Evolutionary conservation across 805 yeast species (phyloP).

Genomic region (Danielia reshetovae): DNA sequence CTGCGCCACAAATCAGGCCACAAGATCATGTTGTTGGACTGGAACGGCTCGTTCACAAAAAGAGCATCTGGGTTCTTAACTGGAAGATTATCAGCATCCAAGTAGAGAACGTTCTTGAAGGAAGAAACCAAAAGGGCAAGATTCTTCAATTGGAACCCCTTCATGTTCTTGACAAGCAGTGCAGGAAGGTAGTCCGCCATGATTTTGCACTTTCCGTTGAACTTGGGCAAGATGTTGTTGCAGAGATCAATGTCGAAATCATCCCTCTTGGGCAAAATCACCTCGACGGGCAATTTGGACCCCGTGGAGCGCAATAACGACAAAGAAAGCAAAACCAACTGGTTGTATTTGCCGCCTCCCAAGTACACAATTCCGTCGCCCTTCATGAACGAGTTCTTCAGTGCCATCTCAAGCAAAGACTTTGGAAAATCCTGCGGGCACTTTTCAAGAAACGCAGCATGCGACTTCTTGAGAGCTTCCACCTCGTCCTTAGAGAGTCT

Average conservation of each 20-base stretch:
- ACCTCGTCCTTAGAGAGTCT: conserved; percentile 19
- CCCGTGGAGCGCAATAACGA: conserved; percentile 32
- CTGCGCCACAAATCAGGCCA: conserved; percentile 45
- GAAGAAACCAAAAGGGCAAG: conserved; percentile 35
- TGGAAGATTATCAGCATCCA: conserved; percentile 40
- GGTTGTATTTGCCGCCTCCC: conserved; percentile 35
- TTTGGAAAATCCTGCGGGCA: conserved; percentile 23
- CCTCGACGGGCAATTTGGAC: conserved; percentile 34
- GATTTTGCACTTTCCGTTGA: conserved; percentile 37
- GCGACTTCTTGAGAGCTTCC: conserved; percentile 18
- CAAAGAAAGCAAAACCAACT: conserved; percentile 31
- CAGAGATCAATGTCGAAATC: conserved; percentile 36
- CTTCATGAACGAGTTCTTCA: conserved; percentile 21
- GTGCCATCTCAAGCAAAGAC: conserved; percentile 17
- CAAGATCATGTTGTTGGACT: conserved; percentile 23
- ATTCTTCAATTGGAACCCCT: conserved; percentile 34
- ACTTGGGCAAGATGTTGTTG: conserved; percentile 25
- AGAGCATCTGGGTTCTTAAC: conserved; percentile 33
- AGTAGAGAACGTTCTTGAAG: conserved; percentile 31
- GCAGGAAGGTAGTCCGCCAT: conserved; percentile 42
- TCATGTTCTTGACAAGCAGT: conserved; percentile 16
- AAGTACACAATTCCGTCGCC: conserved; percentile 40
- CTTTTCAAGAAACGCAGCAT: conserved; percentile 16
- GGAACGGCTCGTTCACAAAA: conserved; percentile 32
- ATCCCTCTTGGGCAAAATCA: conserved; percentile 27